phyloP scores from a whole-genome alignment of 257 asterid species.

The Lycium ferocissimum region DNA sequence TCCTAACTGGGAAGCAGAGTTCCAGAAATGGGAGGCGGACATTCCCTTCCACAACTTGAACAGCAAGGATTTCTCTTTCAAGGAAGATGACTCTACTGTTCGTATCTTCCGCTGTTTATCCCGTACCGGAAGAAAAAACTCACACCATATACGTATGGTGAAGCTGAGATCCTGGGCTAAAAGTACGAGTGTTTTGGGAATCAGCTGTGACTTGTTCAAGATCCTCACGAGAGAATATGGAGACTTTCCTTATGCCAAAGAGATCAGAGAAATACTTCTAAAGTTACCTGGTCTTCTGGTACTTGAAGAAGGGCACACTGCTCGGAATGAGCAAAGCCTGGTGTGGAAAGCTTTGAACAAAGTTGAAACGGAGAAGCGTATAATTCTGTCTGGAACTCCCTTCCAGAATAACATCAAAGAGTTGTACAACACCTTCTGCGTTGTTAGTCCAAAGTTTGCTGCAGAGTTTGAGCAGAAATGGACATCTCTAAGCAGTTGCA shows the following conservation, averaged over 20 bases:
- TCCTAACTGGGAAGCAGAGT: slow-evolving; percentile 71
- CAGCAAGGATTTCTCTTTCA: slow-evolving; percentile 40
- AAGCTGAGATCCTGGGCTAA: slow-evolving; percentile 66
- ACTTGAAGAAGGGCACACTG: slow-evolving; percentile 88
- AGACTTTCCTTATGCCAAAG: slow-evolving; percentile 20
- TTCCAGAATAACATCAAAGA: slow-evolving; percentile 76
- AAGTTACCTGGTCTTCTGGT: slow-evolving; percentile 64
- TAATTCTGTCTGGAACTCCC: slow-evolving; percentile 84
- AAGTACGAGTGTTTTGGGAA: slow-evolving; percentile 59
- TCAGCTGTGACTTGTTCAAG: slow-evolving; percentile 62
- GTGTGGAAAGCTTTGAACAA: slow-evolving; percentile 64
- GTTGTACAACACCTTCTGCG: slow-evolving; percentile 67
- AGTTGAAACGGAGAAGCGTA: slow-evolving; percentile 57
- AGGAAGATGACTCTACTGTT: slow-evolving; percentile 40
- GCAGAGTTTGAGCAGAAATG: slow-evolving; percentile 40
- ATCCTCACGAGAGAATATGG: slow-evolving; percentile 47
- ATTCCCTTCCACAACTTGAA: slow-evolving; percentile 70
- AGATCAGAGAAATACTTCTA: slow-evolving; percentile 55
- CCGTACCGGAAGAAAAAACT: slow-evolving; percentile 26
- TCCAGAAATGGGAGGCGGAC: slow-evolving; percentile 57
- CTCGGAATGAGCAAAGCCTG: slow-evolving; percentile 61
- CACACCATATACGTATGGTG: slow-evolving; percentile 36
- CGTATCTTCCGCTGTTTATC: slow-evolving; percentile 32
- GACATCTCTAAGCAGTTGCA: slow-evolving; percentile 47
- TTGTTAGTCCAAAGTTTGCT: slow-evolving; percentile 64